Percentiles rank a stretch among this genome's conserved stretches.
Evolutionary conservation across 106 monocot genomes (phyloP).

Genomic region (Dactylorhiza incarnata): DNA sequence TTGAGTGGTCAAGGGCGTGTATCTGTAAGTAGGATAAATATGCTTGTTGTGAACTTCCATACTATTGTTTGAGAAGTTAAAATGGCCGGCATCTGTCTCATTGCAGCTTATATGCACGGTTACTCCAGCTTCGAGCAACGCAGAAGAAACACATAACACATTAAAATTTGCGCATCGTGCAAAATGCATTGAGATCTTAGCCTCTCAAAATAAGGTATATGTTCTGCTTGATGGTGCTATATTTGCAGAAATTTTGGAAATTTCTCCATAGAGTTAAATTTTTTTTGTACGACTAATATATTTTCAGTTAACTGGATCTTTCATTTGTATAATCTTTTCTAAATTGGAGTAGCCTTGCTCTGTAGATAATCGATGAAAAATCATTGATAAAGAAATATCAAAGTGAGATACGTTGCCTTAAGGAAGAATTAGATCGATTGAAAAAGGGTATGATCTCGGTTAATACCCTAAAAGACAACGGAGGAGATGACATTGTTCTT

Average conservation of each 20-base stretch:
- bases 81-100: background rate
- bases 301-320: background rate
- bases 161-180: constrained; percentile 94
- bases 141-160: constrained; percentile 93
- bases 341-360: background rate
- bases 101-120: constrained; percentile 81
- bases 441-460: constrained; percentile 61
- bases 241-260: background rate
- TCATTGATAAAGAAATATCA: constrained; percentile 95
- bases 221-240: background rate
- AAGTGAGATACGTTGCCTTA: constrained; percentile 73
- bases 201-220: constrained; percentile 83
- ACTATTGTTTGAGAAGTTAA: constrained; percentile 1
- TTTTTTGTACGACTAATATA: background rate
- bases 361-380: constrained; percentile 91
- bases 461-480: constrained; percentile 44
- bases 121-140: constrained; percentile 88
- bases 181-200: constrained; percentile 81
- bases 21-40: constrained; percentile 45
- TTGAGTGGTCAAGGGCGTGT: constrained; percentile 94
- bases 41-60: background rate
- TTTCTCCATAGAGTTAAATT: background rate
- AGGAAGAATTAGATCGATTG: constrained; percentile 72
- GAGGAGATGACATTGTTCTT: constrained; percentile 69
- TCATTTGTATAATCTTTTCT: background rate